phyloP scores from a whole-genome alignment of 2,329 filamentous ascomycete species.

The Blumeriella jaapii region DNA sequence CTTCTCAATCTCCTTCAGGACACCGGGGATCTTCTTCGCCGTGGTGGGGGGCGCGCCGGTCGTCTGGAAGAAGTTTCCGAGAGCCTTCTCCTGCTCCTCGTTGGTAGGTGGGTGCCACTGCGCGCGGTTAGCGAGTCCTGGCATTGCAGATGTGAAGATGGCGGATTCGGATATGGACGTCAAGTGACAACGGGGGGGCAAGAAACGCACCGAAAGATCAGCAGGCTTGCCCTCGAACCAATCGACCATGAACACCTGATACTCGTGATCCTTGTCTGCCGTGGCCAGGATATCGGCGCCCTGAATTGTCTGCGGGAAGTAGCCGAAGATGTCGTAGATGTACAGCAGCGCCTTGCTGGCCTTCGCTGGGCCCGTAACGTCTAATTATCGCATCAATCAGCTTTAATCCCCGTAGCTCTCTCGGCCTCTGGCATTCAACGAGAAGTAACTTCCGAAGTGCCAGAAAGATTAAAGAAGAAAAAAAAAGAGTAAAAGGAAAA shows the following conservation, averaged over 20 bases:
- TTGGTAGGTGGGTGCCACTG: conserved; percentile 46
- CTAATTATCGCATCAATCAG: conserved; percentile 9
- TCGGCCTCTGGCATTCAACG: neutral
- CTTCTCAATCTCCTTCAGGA: conserved; percentile 34
- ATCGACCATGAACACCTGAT: conserved; percentile 84
- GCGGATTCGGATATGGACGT: too few relatives aligned
- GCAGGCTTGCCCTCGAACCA: conserved; percentile 59
- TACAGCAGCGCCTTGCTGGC: conserved; percentile 47
- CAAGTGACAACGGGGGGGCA: neutral
- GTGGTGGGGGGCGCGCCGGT: conserved; percentile 24
- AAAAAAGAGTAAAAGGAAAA: neutral
- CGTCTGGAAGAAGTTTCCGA: conserved; percentile 44
- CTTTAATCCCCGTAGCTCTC: neutral
- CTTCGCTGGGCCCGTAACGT: conserved; percentile 36
- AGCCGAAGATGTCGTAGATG: conserved; percentile 56
- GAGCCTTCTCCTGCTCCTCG: conserved; percentile 48
- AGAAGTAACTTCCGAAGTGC: neutral
- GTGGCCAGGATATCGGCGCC: conserved; percentile 55
- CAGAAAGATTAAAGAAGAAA: neutral
- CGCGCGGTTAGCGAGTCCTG: too few relatives aligned
- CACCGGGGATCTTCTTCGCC: conserved; percentile 40
- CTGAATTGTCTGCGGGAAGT: conserved; percentile 58
- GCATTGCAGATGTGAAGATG: too few relatives aligned
- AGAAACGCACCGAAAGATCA: conserved; percentile 31
- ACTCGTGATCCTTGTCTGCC: conserved; percentile 45